A percentile compares a stretch with the other conserved stretches of the same genome.
Conservation (phyloP, 129 eudicot species). For the Logfia minima region DNA sequence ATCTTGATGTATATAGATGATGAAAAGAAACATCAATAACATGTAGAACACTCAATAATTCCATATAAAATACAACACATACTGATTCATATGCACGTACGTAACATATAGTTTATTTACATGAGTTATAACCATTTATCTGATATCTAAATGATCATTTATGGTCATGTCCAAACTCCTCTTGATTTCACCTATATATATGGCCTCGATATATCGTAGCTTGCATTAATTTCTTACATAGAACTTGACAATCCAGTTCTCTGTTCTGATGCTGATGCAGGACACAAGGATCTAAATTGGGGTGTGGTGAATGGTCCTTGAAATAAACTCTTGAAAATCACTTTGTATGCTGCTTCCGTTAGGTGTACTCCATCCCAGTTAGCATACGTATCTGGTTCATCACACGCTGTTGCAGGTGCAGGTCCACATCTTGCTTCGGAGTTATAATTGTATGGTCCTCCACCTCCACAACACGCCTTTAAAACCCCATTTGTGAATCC, state of each 20-base stretch:
- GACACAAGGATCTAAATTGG: conserved; percentile 22
- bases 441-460: conserved; percentile 25
- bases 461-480: conserved; percentile 37
- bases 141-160: too few species aligned
- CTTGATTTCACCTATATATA: too few species aligned
- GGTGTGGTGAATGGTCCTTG: conserved; percentile 16
- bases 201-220: neutral
- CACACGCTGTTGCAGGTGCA: conserved; percentile 24
- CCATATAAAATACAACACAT: too few species aligned
- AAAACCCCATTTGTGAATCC: conserved; percentile 27
- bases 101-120: neutral
- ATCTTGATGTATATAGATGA: neutral
- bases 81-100: neutral
- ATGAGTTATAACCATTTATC: neutral
- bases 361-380: conserved; percentile 37
- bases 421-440: neutral
- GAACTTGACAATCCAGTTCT: neutral
- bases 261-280: conserved; percentile 9
- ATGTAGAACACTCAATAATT: neutral
- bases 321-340: conserved; percentile 24
- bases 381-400: conserved; percentile 24
- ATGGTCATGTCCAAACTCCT: too few species aligned
- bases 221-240: neutral
- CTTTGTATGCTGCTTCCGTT: conserved; percentile 22
- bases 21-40: too few species aligned